Evolutionary conservation across 2,329 filamentous ascomycete genomes (phyloP).

Genomic region (Tothia fuscella): DNA sequence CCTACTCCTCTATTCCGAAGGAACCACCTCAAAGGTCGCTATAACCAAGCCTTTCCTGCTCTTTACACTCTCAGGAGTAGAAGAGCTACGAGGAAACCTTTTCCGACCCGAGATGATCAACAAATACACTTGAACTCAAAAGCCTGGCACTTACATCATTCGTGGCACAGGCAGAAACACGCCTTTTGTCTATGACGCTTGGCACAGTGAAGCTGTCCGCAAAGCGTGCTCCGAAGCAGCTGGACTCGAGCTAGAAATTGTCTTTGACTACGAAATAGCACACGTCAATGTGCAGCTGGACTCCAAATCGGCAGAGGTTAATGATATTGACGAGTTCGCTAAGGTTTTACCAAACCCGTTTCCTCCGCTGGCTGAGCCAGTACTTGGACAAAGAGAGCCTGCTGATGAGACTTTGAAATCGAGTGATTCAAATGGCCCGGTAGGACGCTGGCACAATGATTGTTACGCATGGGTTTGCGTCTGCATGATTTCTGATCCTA

Average conservation of each 20-base stretch:
- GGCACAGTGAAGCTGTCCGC: constrained; percentile 33
- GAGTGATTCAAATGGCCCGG: constrained; percentile 38
- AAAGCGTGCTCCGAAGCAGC: constrained; percentile 40
- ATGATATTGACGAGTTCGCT: neutral
- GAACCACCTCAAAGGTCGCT: no score
- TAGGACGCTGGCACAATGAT: constrained; percentile 52
- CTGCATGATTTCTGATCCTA: constrained; percentile 52
- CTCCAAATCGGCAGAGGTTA: no score
- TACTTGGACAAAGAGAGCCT: constrained; percentile 25
- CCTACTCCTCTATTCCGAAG: no score
- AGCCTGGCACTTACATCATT: constrained; percentile 32
- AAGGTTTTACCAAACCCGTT: constrained; percentile 1
- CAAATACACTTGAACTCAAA: constrained; percentile 43
- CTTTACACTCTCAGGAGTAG: neutral
- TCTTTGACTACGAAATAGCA: constrained; percentile 44
- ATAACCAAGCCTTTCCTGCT: constrained; percentile 1
- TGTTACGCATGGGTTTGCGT: constrained; percentile 59
- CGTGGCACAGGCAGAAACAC: neutral
- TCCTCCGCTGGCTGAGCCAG: neutral
- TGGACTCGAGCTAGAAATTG: constrained; percentile 42
- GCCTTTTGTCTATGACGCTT: constrained; percentile 21
- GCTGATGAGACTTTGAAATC: constrained; percentile 14
- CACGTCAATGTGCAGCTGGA: constrained; percentile 33
- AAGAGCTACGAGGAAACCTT: neutral
- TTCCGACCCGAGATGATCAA: constrained; percentile 14